Evolutionary conservation across 306 rosid species (phyloP).

Genomic region (Vicia sativa): DNA sequence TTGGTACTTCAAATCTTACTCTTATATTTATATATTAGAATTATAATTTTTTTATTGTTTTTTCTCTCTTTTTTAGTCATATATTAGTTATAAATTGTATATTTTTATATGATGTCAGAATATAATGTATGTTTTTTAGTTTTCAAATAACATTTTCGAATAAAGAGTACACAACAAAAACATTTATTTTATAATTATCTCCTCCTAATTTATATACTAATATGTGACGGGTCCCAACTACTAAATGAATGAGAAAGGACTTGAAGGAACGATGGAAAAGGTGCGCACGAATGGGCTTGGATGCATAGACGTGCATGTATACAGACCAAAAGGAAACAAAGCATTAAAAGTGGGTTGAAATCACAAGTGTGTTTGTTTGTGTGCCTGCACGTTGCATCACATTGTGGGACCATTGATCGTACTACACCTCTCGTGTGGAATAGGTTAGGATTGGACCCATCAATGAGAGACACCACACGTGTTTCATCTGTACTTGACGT

Average conservation of each 20-base stretch:
- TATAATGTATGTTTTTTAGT: too few species aligned
- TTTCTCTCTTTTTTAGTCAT: too few species aligned
- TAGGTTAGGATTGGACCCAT: neutral
- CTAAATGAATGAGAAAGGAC: neutral
- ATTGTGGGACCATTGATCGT: conserved; percentile 24
- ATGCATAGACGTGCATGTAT: conserved; percentile 38
- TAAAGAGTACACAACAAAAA: too few species aligned
- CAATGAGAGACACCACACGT: conserved; percentile 42
- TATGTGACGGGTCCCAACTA: conserved; percentile 8
- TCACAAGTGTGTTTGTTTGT: conserved; percentile 15
- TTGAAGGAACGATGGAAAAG: neutral
- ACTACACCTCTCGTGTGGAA: conserved; percentile 33
- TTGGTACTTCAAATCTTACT: too few species aligned
- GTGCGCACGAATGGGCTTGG: conserved; percentile 44
- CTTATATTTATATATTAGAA: too few species aligned
- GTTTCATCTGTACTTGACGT: conserved; percentile 19
- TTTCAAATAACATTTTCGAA: too few species aligned
- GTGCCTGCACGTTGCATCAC: conserved; percentile 13
- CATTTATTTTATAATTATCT: too few species aligned
- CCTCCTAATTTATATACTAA: too few species aligned
- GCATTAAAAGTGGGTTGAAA: conserved; percentile 1
- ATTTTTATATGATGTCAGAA: too few species aligned
- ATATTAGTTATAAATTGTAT: too few species aligned
- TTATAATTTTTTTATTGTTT: too few species aligned
- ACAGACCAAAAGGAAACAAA: conserved; percentile 34